Conservation (phyloP, 2,329 filamentous ascomycete genomes). For the Fusarium acutatum region DNA sequence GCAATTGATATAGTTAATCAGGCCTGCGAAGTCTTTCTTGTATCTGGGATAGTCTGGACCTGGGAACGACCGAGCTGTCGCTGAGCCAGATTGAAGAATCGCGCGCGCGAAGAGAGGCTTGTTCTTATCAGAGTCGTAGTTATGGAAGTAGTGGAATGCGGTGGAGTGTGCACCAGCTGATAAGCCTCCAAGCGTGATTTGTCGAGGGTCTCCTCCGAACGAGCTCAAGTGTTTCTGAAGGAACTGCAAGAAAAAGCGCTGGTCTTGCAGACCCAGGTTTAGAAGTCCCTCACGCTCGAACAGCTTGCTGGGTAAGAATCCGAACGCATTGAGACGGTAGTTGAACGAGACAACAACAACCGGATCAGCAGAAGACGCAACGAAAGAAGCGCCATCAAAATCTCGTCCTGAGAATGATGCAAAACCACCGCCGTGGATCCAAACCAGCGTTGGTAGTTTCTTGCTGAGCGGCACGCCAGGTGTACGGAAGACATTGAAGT, state of each 20-base stretch:
- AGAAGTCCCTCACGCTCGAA: not conserved
- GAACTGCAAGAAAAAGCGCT: not conserved
- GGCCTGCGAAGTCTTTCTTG: not conserved
- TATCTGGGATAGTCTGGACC: not conserved
- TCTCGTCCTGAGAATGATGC: slow-evolving; percentile 2
- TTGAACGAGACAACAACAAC: not conserved
- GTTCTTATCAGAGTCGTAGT: not conserved
- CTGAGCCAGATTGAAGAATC: slow-evolving; percentile 2
- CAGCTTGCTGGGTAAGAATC: not conserved
- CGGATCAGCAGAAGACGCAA: not conserved
- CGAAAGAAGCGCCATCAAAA: not conserved
- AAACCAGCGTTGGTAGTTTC: not conserved
- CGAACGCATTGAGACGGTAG: slow-evolving; percentile 3
- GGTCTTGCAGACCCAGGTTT: not conserved
- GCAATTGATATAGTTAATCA: not conserved
- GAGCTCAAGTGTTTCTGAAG: not conserved
- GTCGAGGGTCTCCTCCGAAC: not conserved
- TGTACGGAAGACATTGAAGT: slow-evolving; percentile 1
- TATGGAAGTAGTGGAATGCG: slow-evolving; percentile 4
- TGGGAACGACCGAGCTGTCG: not conserved
- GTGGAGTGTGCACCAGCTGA: slow-evolving; percentile 8
- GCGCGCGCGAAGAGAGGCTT: not conserved
- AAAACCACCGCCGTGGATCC: slow-evolving; percentile 8
- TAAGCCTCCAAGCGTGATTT: not conserved
- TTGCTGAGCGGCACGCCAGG: not conserved